These are phyloP conservation scores for Chytridium lagenaria DNA, from an alignment of 371 early-diverging fungal species.

Conservation along the genomic window DNA sequence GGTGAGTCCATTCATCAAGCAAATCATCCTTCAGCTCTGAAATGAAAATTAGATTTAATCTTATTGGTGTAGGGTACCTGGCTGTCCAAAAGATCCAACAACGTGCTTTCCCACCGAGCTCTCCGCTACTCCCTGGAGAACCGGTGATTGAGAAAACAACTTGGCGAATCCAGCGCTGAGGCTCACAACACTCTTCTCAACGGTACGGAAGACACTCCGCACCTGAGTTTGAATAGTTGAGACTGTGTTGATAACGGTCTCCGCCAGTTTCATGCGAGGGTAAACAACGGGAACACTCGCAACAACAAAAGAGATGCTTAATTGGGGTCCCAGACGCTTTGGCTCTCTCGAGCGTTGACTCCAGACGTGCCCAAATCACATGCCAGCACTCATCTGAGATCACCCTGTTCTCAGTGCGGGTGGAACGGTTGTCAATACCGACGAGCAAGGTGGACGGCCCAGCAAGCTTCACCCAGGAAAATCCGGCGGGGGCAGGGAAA, in stretches of 20 bases:
- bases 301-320: slow-evolving; percentile 71
- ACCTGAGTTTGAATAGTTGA: slow-evolving; percentile 23
- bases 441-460: slow-evolving; percentile 72
- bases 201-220: slow-evolving; percentile 23
- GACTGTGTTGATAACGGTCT: slow-evolving; percentile 44
- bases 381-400: slow-evolving; percentile 68
- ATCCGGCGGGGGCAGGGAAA: slow-evolving; percentile 42
- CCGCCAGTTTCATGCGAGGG: slow-evolving; percentile 74
- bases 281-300: slow-evolving; percentile 79
- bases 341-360: slow-evolving; percentile 50
- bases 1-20: slow-evolving; percentile 69
- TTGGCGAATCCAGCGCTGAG: not conserved
- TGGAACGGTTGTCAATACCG: slow-evolving; percentile 79
- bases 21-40: slow-evolving; percentile 64
- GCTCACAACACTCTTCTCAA: slow-evolving; percentile 3
- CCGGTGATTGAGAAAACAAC: not conserved
- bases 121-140: not conserved
- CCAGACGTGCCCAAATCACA: slow-evolving; percentile 37
- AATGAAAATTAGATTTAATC: too few species aligned
- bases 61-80: too few species aligned
- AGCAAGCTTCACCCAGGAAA: slow-evolving; percentile 62
- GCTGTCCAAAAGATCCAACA: slow-evolving; percentile 69
- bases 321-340: slow-evolving; percentile 43
- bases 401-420: slow-evolving; percentile 70
- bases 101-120: not conserved